Conservation (phyloP, 225 moss, liverwort and hornwort species). For the Marchantia paleacea region DNA sequence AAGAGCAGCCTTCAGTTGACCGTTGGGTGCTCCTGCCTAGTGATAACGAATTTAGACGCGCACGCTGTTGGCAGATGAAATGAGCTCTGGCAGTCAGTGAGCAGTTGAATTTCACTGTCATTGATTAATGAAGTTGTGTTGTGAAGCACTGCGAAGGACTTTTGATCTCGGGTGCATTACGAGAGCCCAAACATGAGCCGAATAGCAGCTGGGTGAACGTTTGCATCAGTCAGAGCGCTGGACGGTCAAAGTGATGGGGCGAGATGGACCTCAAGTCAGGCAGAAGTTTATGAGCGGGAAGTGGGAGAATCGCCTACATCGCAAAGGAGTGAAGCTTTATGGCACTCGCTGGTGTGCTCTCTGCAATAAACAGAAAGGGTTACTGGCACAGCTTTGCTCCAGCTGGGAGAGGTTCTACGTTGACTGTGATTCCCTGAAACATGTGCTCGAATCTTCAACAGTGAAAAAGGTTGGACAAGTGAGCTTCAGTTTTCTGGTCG, state of each 20-base stretch:
- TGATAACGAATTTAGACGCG: too few species aligned
- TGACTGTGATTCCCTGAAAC: constrained; percentile 11
- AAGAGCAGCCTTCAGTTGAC: too few species aligned
- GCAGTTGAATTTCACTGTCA: too few species aligned
- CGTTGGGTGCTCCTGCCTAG: too few species aligned
- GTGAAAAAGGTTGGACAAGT: constrained; percentile 20
- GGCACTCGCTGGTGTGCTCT: constrained; percentile 25
- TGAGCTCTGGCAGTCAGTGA: too few species aligned
- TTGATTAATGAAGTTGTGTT: too few species aligned
- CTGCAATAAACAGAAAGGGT: constrained; percentile 13
- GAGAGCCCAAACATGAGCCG: too few species aligned
- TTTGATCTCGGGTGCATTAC: too few species aligned
- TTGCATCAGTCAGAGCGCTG: not conserved
- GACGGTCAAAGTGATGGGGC: not conserved
- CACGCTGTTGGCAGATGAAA: too few species aligned
- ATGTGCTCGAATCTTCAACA: constrained; percentile 11
- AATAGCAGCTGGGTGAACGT: too few species aligned
- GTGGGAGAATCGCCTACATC: constrained; percentile 2
- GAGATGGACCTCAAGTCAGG: not conserved
- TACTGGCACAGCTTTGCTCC: constrained; percentile 5
- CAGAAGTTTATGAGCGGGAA: not conserved
- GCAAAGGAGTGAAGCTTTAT: constrained; percentile 20
- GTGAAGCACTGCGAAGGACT: too few species aligned
- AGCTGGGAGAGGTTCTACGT: constrained; percentile 15
- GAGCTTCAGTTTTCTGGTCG: not conserved